Conservation (phyloP, 176 grass and related monocot genomes). For the Pontederia paniculata region DNA sequence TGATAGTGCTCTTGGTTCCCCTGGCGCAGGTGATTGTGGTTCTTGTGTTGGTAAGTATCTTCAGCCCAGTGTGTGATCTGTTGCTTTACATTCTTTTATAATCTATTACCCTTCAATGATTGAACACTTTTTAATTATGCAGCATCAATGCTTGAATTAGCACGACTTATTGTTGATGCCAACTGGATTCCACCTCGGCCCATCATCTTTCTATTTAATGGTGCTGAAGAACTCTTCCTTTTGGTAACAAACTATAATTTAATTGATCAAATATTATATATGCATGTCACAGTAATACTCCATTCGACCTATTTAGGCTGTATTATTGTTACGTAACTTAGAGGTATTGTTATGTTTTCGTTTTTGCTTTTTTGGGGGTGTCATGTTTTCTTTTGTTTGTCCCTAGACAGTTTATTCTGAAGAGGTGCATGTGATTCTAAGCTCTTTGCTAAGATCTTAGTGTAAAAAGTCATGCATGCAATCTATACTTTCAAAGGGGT, state of each 20-base stretch:
- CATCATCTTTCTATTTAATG: constrained; percentile 97
- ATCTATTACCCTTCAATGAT: neutral
- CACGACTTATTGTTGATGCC: constrained; percentile 78
- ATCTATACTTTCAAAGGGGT: too few species aligned
- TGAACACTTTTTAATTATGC: constrained; percentile 28
- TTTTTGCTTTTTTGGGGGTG: too few species aligned
- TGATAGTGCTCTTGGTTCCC: constrained; percentile 92
- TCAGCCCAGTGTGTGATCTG: constrained; percentile 10
- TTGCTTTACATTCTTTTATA: constrained; percentile 12
- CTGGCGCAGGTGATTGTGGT: constrained; percentile 90
- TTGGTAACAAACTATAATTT: constrained; percentile 49
- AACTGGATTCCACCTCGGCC: constrained; percentile 83
- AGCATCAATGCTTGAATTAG: constrained; percentile 99
- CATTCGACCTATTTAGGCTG: too few species aligned
- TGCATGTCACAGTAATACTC: neutral
- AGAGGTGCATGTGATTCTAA: too few species aligned
- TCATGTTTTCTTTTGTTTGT: too few species aligned
- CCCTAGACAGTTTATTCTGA: too few species aligned
- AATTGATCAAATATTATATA: neutral
- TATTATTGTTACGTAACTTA: too few species aligned
- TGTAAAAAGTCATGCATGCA: too few species aligned
- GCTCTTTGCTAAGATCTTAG: too few species aligned
- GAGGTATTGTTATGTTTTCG: too few species aligned
- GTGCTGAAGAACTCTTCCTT: constrained; percentile 98
- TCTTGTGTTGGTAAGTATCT: constrained; percentile 86